Conservation (phyloP, 2,329 filamentous ascomycete genomes). For the Domatiomyces catenatus region DNA sequence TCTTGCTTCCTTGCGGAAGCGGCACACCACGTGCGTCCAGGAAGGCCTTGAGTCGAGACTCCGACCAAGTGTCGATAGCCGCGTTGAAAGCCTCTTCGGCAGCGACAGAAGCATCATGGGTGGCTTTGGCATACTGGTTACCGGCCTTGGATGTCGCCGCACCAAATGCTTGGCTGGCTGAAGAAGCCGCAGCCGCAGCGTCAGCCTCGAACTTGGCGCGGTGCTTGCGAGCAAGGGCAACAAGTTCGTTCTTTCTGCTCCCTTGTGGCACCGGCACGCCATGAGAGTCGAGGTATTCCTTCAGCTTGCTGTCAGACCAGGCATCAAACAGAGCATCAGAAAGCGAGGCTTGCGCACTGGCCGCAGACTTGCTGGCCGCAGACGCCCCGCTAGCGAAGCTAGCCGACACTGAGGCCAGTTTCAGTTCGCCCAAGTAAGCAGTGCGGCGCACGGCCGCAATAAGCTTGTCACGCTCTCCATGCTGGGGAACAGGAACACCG, state of each 20-base stretch:
- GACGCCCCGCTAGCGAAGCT: slow-evolving; percentile 38
- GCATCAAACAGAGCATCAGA: slow-evolving; percentile 74
- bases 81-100: slow-evolving; percentile 52
- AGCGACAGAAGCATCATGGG: slow-evolving; percentile 48
- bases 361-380: slow-evolving; percentile 46
- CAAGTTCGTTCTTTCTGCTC: slow-evolving; percentile 74
- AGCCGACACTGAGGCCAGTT: slow-evolving; percentile 46
- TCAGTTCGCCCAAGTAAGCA: slow-evolving; percentile 61
- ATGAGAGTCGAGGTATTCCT: slow-evolving; percentile 87
- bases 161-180: slow-evolving; percentile 38
- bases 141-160: slow-evolving; percentile 61
- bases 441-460: slow-evolving; percentile 84
- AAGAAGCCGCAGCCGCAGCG: slow-evolving; percentile 34
- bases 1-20: slow-evolving; percentile 55
- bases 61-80: slow-evolving; percentile 51
- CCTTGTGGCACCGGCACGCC: slow-evolving; percentile 80
- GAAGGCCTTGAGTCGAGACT: slow-evolving; percentile 62
- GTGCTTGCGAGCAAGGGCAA: slow-evolving; percentile 80
- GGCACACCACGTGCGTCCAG: slow-evolving; percentile 63
- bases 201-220: slow-evolving; percentile 57
- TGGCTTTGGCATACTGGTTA: slow-evolving; percentile 63
- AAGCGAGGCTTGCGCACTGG: slow-evolving; percentile 56
- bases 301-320: slow-evolving; percentile 81
- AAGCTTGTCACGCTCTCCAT: slow-evolving; percentile 68
- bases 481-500: slow-evolving; percentile 74